Percentiles rank a stretch among this genome's conserved stretches.
Evolutionary conservation across 306 rosid species (phyloP).

Genomic region (Geum urbanum): DNA sequence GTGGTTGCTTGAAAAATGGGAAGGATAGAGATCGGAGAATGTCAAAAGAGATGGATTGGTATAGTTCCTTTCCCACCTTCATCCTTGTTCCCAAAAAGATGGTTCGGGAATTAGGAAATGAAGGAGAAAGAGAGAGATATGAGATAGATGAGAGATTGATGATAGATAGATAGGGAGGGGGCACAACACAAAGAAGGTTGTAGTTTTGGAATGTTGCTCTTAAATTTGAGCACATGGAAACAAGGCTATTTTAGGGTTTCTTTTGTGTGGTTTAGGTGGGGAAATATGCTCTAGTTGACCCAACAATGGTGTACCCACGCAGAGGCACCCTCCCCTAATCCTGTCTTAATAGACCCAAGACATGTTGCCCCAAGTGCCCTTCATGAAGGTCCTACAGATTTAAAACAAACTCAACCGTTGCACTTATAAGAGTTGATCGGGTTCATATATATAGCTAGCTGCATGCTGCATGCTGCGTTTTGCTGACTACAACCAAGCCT

Average conservation of each 20-base stretch:
- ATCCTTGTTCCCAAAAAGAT: conserved; percentile 45
- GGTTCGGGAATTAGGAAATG: conserved; percentile 20
- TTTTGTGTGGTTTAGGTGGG: conserved; percentile 74
- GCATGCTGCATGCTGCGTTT: not conserved
- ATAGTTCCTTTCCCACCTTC: conserved; percentile 8
- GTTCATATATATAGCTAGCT: not conserved
- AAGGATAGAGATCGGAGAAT: conserved; percentile 16
- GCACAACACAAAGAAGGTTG: conserved; percentile 66
- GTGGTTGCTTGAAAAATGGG: conserved; percentile 3
- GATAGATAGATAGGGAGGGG: not conserved
- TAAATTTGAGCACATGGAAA: conserved; percentile 98
- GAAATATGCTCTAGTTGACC: conserved; percentile 81
- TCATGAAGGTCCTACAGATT: conserved; percentile 55
- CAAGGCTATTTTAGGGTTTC: conserved; percentile 70
- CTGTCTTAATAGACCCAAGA: conserved; percentile 76
- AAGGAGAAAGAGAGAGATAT: conserved; percentile 17
- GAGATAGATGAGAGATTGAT: not conserved
- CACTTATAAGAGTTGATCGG: not conserved
- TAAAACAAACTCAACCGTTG: conserved; percentile 40
- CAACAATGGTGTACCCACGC: conserved; percentile 78
- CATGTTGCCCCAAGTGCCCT: conserved; percentile 63
- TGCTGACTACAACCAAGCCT: too few relatives aligned
- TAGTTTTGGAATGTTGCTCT: conserved; percentile 90
- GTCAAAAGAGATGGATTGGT: conserved; percentile 21
- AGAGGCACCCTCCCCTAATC: conserved; percentile 56